phyloP scores from a whole-genome alignment of 805 yeast species.

The Myxozyma neotropica region DNA sequence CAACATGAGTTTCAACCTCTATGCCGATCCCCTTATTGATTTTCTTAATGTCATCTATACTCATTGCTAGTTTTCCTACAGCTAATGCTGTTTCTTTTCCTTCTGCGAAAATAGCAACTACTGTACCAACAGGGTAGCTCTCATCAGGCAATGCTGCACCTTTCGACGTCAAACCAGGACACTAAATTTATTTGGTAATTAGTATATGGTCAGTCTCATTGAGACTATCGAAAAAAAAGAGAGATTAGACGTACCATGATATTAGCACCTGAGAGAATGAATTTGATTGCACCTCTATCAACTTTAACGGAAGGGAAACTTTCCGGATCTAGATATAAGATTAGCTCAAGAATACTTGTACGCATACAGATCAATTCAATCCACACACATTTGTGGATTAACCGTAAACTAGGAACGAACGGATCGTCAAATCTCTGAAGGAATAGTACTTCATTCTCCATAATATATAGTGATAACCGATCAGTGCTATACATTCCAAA shows the following conservation, averaged over 20 bases:
- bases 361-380: neutral
- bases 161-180: slow-evolving; percentile 38
- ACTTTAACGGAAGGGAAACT: slow-evolving; percentile 86
- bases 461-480: slow-evolving; percentile 69
- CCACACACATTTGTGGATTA: slow-evolving; percentile 64
- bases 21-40: slow-evolving; percentile 88
- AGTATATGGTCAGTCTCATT: no score
- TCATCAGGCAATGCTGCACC: slow-evolving; percentile 52
- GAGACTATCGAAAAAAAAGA: neutral
- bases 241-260: slow-evolving; percentile 67
- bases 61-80: slow-evolving; percentile 83
- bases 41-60: slow-evolving; percentile 81
- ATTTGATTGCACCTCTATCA: slow-evolving; percentile 95
- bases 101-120: slow-evolving; percentile 85
- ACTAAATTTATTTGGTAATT: slow-evolving; percentile 17
- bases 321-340: slow-evolving; percentile 53
- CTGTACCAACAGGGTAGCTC: slow-evolving; percentile 65
- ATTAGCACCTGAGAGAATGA: slow-evolving; percentile 92
- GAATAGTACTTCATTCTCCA: slow-evolving; percentile 72
- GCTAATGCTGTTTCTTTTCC: slow-evolving; percentile 92
- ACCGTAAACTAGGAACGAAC: slow-evolving; percentile 70
- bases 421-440: slow-evolving; percentile 81
- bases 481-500: slow-evolving; percentile 56
- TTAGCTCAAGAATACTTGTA: neutral
- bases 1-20: slow-evolving; percentile 78